Evolutionary conservation across 768 basidiomycete genomes (phyloP), one percentile per base, ranked within the genome.

Genomic region (Boletus pseudo-olivaceus): DNA sequence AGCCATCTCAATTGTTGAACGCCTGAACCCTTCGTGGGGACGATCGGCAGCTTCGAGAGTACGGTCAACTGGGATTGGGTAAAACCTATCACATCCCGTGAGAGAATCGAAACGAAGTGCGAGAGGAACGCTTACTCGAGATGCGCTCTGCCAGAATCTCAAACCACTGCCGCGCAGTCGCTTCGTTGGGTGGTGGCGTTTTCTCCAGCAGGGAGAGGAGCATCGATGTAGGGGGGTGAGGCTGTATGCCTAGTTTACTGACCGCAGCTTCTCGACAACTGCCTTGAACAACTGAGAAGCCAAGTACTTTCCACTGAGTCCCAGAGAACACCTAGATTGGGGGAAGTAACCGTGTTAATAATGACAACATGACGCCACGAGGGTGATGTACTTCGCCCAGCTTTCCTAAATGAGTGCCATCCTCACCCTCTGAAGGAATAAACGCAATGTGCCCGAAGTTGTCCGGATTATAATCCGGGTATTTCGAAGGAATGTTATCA

Each of bases 271-370:
- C 69, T 23, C 75, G 77, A 55, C 83, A 69, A 26, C 61, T 69
- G 7, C 81, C 78, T 45, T 85, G 78, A 1, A 90, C 76, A 2
- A 89, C 77, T 8, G 81, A 68, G 67, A 95, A 95, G 2, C 93
- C 92, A n/a, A 98, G 75, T 0, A 75, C 68, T 1, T 84, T 79
- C 79, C 88, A 93, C 27, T 84, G 81, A 1, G 76, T 66, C 49
- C 81, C 79, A 7, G 82, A 79, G 63, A 85, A 93, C 0, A 93
- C 89, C 86, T 94, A 55, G 12, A 47, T 30, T 32, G 7, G 23
- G 1, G 9, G 5, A 51, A n/a, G 15, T 14, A 20, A n/a, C 6
- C 9, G 15, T n/a, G 17, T 55, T 12, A 38, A 30, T 15, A 8
- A 40, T 19, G 17, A 39, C 12, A 30, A 20, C 29, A n/a, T 20